Evolutionary conservation across 495 filamentous ascomycete species (phyloP), one percentile per base, ranked within the genome.

Genomic region (Aspergillus avenaceus): DNA sequence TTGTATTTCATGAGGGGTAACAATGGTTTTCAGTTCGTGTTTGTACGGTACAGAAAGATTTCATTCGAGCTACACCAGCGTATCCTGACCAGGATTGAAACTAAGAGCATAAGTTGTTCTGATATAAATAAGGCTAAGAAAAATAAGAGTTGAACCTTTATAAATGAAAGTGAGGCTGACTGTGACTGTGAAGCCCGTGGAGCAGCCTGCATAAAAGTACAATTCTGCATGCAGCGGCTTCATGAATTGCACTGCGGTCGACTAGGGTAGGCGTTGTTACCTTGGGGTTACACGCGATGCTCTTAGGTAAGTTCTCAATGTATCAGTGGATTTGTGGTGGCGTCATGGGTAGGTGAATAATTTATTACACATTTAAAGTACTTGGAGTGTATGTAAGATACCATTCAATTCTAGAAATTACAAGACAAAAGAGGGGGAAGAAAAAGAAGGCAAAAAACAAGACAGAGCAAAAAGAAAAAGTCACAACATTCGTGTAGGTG

Each of bases 91-190:
- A 38, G 34, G 34, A 21, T 38, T 14, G 14, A n/a, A 26, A 26
- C 31, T 29, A 47, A 9, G 8, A 32, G 19, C 13, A 27, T 23
- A 45, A 6, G 21, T 13, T 19, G 19, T 29, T 23, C 37, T 29
- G 44, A n/a, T 19, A 34, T 29, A 14, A 14, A 14, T 50, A 16
- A 32, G 28, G 14, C 23, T 32, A 7, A 23, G 26, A 38, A 18
- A 36, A n/a, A n/a, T n/a, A n/a, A n/a, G n/a, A n/a, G n/a, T n/a
- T n/a, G n/a, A n/a, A n/a, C n/a, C n/a, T n/a, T n/a, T n/a, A n/a
- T n/a, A n/a, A n/a, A n/a, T n/a, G n/a, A n/a, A 58, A 41, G 50
- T 42, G 50, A 58, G 44, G 50, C 47, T 50, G 37, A 32, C 24
- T 49, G 40, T 36, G 34, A 47, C 14, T 29, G 23, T 44, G 9